Conservation (phyloP, 345 rosid species). For the Gossypioides kirkii region DNA sequence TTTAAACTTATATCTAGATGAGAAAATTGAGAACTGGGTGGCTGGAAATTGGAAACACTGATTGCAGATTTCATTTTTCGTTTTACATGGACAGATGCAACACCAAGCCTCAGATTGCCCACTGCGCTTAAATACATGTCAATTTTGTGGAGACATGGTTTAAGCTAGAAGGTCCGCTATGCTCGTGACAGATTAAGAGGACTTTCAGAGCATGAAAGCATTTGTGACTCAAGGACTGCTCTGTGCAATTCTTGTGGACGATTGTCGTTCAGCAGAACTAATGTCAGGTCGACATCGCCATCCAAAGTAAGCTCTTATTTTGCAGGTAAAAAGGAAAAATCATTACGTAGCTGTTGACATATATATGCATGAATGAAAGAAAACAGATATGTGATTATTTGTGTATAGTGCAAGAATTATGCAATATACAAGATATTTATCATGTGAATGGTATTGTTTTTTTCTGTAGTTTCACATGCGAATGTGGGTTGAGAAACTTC, state of each 20-base stretch:
- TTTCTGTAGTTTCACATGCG: too few relatives aligned
- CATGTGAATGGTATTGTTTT: neutral
- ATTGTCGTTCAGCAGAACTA: slow-evolving; percentile 76
- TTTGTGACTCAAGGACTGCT: slow-evolving; percentile 86
- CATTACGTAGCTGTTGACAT: neutral
- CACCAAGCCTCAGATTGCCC: slow-evolving; percentile 77
- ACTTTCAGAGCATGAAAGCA: slow-evolving; percentile 86
- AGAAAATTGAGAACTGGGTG: neutral
- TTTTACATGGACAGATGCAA: slow-evolving; percentile 44
- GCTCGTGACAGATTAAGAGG: slow-evolving; percentile 71
- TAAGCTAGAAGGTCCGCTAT: slow-evolving; percentile 65
- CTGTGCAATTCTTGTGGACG: slow-evolving; percentile 87
- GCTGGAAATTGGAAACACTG: neutral
- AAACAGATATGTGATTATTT: neutral
- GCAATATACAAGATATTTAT: neutral
- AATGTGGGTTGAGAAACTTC: too few relatives aligned
- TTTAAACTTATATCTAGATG: too few relatives aligned
- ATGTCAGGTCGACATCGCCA: neutral
- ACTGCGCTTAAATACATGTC: slow-evolving; percentile 60
- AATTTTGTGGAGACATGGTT: slow-evolving; percentile 94
- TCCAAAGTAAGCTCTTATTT: neutral
- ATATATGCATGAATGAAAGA: neutral
- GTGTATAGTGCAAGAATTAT: neutral
- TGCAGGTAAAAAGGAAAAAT: neutral
- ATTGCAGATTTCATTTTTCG: neutral